These are phyloP conservation scores for Boletus mariae DNA, from an alignment of 1,284 basidiomycete species.

Conservation along the genomic window DNA sequence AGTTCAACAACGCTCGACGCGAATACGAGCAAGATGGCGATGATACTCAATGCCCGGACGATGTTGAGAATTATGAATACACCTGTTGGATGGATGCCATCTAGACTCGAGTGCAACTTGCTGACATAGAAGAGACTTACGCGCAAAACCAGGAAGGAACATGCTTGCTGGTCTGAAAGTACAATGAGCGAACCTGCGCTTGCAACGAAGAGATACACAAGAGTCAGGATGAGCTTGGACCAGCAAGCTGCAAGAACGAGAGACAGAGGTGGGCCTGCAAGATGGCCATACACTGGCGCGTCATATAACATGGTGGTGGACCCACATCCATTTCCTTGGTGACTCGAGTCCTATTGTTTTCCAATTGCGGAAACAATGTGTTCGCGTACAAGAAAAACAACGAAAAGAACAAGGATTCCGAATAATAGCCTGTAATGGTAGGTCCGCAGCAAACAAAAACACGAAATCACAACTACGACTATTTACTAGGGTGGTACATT, in stretches of 20 bases:
- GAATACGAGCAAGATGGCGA: conserved; percentile 73
- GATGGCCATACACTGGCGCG: conserved; percentile 1
- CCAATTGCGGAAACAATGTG: conserved; percentile 5
- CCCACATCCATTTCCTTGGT: conserved; percentile 21
- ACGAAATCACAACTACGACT: no score
- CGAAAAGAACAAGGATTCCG: conserved; percentile 13
- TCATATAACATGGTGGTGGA: conserved; percentile 5
- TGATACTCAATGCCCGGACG: conserved; percentile 72
- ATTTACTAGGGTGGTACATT: neutral
- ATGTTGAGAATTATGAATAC: conserved; percentile 76
- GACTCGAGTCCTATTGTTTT: conserved; percentile 28
- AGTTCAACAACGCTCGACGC: conserved; percentile 76
- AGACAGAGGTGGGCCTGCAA: neutral
- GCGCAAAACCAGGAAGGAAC: conserved; percentile 48
- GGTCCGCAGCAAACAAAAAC: conserved; percentile 12
- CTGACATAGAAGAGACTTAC: conserved; percentile 33
- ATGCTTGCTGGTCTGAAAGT: conserved; percentile 17
- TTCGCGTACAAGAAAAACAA: conserved; percentile 19
- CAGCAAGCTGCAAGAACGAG: conserved; percentile 21
- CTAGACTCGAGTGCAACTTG: neutral
- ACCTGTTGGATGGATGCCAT: conserved; percentile 35
- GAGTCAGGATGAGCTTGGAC: conserved; percentile 19
- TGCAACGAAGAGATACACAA: conserved; percentile 8
- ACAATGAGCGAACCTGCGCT: conserved; percentile 24
- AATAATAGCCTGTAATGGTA: neutral